Evolutionary conservation across 305 asterid genomes (phyloP), one percentile per base, ranked within the genome.

Genomic region (Striga hermonthica): DNA sequence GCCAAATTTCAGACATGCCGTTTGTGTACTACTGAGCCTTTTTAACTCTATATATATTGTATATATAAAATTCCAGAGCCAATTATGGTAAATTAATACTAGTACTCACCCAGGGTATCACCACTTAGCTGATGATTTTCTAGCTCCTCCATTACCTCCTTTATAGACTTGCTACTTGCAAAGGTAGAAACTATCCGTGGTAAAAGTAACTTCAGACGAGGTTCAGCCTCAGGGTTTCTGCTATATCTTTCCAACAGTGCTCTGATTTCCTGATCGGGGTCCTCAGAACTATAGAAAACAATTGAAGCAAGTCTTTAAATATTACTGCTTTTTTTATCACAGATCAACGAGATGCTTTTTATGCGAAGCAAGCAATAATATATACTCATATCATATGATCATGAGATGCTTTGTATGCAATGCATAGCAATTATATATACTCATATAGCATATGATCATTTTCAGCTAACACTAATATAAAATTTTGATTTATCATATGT

Each of bases 131-230:
- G 95, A 76, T 85, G 86, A 65, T 78, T 81, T 78, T 92, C 96
- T 63, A 89, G 90, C 77, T 89, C 96, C 69, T 71, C 67, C 60
- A 81, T 77, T 64, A 89, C 76, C 72, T 86, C 86, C 74, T 85
- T 85, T 43, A 87, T 63, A 62, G 96, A 70, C 75, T 78, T 87
- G 77, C 67, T 84, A 66, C 90, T 79, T 63, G 95, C 82, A 60
- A 92, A 92, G 37, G 95, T 84, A 31, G 97, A 83, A 78, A 86
- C 82, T 74, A 92, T 89, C 75, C 87, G 74, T 65, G 98, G 97
- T 80, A 89, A 80, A 73, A 92, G 87, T 76, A 71, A 61, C 79
- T 89, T 92, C 76, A 89, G 78, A 57, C 77, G 95, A 76, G 98
- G 87, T 76, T 87, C 95, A 60, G 88, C 73, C 74, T 89, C 95